Evolutionary conservation across 345 rosid genomes (phyloP).

Genomic region (Aquilaria malaccensis): DNA sequence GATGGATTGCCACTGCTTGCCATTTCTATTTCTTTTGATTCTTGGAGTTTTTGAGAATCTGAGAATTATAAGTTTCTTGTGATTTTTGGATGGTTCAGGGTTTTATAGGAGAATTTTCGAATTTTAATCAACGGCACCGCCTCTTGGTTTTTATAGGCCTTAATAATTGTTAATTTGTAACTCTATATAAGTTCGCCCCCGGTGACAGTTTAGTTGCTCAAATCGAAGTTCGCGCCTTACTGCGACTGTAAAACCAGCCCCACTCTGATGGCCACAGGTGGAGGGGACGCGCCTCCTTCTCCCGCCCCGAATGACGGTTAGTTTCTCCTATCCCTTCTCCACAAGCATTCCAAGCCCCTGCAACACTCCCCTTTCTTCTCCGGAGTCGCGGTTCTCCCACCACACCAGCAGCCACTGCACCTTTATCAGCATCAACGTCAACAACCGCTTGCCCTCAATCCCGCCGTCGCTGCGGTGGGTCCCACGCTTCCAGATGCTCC

Average conservation of each 20-base stretch:
- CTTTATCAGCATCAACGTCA: conserved; percentile 11
- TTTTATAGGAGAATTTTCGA: too few species aligned
- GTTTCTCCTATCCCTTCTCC: conserved; percentile 74
- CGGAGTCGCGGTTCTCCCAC: conserved; percentile 5
- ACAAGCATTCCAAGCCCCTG: conserved; percentile 20
- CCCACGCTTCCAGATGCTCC: conserved; percentile 37
- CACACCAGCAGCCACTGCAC: conserved; percentile 1
- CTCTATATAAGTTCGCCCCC: too few species aligned
- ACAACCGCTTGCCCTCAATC: conserved; percentile 40
- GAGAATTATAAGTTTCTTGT: too few species aligned
- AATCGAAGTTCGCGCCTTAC: too few species aligned
- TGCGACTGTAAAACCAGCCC: conserved; percentile 4
- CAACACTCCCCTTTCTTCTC: conserved; percentile 12
- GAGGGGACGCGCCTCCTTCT: conserved; percentile 41
- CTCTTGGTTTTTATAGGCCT: too few species aligned
- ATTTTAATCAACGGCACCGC: too few species aligned
- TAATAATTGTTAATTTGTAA: too few species aligned
- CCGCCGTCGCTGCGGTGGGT: conserved; percentile 83
- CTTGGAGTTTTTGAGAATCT: too few species aligned
- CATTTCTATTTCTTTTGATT: too few species aligned
- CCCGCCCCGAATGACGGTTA: conserved; percentile 60
- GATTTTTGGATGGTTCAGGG: too few species aligned
- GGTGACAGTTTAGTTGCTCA: too few species aligned
- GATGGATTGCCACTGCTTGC: too few species aligned
- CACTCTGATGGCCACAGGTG: conserved; percentile 48